These are phyloP conservation scores for Pyrenochaeta sp. DNA, from an alignment of 2,329 filamentous ascomycete species.

Conservation along the genomic window DNA sequence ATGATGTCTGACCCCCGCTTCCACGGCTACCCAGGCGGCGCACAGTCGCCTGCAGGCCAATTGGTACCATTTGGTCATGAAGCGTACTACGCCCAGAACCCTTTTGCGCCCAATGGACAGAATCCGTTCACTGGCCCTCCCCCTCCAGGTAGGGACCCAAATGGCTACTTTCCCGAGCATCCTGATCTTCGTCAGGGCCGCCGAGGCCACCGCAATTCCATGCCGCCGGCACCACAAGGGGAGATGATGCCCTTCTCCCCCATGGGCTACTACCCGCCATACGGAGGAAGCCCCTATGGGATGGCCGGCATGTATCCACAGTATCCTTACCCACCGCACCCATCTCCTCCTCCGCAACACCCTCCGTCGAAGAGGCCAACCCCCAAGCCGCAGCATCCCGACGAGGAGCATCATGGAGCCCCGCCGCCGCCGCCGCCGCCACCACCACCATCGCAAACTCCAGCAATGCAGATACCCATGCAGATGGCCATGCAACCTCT, in stretches of 20 bases:
- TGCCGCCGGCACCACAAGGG: slow-evolving; percentile 36
- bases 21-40: slow-evolving; percentile 35
- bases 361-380: slow-evolving; percentile 38
- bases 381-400: slow-evolving; percentile 35
- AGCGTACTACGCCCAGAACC: slow-evolving; percentile 49
- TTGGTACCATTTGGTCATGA: slow-evolving; percentile 49
- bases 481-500: slow-evolving; percentile 17
- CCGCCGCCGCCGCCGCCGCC: slow-evolving; percentile 35
- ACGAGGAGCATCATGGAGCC: slow-evolving; percentile 22
- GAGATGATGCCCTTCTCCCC: slow-evolving; percentile 48
- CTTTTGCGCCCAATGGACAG: slow-evolving; percentile 37
- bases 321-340: slow-evolving; percentile 30
- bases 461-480: slow-evolving; percentile 15
- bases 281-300: slow-evolving; percentile 38
- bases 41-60: slow-evolving; percentile 34
- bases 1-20: slow-evolving; percentile 48
- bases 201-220: slow-evolving; percentile 45
- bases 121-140: slow-evolving; percentile 38
- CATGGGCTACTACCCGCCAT: slow-evolving; percentile 40
- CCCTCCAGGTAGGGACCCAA: slow-evolving; percentile 24
- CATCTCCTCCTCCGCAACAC: slow-evolving; percentile 36
- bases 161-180: slow-evolving; percentile 50
- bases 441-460: slow-evolving; percentile 20
- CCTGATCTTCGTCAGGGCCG: slow-evolving; percentile 23
- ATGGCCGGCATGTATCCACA: slow-evolving; percentile 36